Conservation (phyloP, 208 protist species). For the Tritrichomonas musculus region DNA sequence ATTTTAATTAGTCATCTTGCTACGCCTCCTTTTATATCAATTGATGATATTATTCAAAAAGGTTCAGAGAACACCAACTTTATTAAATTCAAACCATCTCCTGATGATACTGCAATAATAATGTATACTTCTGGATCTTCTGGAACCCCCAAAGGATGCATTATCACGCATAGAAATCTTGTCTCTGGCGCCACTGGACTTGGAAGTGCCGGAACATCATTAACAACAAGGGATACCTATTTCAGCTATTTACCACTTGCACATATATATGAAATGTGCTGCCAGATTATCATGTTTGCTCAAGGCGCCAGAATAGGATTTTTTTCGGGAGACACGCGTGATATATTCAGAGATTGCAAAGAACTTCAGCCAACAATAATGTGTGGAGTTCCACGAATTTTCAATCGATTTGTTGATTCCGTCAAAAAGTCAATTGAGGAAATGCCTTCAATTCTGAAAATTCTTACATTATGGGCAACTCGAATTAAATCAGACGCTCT, state of each 20-base stretch:
- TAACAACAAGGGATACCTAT: not conserved
- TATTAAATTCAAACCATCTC: not conserved
- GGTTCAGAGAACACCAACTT: too few relatives aligned
- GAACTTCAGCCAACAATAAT: conserved; percentile 62
- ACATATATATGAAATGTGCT: conserved; percentile 62
- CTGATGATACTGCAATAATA: too few relatives aligned
- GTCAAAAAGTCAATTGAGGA: not conserved
- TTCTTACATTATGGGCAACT: not conserved
- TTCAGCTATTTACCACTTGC: conserved; percentile 58
- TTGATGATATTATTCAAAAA: too few relatives aligned
- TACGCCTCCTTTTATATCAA: too few relatives aligned
- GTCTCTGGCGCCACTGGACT: not conserved
- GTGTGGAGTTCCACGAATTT: conserved; percentile 60
- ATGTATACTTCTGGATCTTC: not conserved
- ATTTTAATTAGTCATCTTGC: too few relatives aligned
- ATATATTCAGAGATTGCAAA: conserved; percentile 59
- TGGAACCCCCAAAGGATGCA: not conserved
- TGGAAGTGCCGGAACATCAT: too few relatives aligned
- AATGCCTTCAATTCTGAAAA: not conserved
- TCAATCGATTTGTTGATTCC: conserved; percentile 38
- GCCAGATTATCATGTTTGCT: not conserved
- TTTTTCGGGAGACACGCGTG: conserved; percentile 52
- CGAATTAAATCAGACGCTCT: not conserved
- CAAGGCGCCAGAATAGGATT: conserved; percentile 56
- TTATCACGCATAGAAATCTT: not conserved